Base-by-base conservation (phyloP, 2,329 filamentous ascomycete species). In the Beauveria pseudobassiana region DNA sequence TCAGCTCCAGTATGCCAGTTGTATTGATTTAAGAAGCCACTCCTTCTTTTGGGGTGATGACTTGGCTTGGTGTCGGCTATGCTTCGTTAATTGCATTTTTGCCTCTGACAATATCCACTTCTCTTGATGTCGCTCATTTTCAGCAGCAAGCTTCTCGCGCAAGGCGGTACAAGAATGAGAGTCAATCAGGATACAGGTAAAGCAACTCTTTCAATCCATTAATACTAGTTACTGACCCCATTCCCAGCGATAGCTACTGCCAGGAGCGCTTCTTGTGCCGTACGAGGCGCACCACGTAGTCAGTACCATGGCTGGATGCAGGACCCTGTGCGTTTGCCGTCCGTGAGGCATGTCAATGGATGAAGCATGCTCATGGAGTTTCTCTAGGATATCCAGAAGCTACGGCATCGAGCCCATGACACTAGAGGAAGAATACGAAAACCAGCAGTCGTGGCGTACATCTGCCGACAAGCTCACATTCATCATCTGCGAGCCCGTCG, bases 271-370 rank as follows among this genome's bases (percentile, higher is more conserved):
- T 20, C 82, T 98, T 10, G 91, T 96, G 10, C 93, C 93, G 0
- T 97, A 97, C 74, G 87, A 88, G 65, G 75, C 80, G 43, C 88
- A 87, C 70, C 93, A 97, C 77, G 93, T 98, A 26, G 81, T 81
- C 18, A 86, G 43, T 97, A 97, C 72, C 91, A 96, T 72, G 77
- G 81, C 69, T 98, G 93, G 93, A 97, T 98, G 93, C 83, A 93
- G 78, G 87, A 95, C 69, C 82, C 87, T 57, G 88, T 83, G 71
- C 67, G 60, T 74, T 63, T 63, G 53, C 43, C 14, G 0, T 16
- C 3, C 18, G 24, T 34, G 4, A 49, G n/a, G 28, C 50, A 30
- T 16, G 8, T 20, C 9, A 38, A 5, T 30, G 10, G 22, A 18
- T 42, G 9, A 16, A 48, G 14, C 10, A 10, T 48, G 10, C 54